phyloP scores from a whole-genome alignment of 805 yeast species.

The Martiniozyma abietophila region DNA sequence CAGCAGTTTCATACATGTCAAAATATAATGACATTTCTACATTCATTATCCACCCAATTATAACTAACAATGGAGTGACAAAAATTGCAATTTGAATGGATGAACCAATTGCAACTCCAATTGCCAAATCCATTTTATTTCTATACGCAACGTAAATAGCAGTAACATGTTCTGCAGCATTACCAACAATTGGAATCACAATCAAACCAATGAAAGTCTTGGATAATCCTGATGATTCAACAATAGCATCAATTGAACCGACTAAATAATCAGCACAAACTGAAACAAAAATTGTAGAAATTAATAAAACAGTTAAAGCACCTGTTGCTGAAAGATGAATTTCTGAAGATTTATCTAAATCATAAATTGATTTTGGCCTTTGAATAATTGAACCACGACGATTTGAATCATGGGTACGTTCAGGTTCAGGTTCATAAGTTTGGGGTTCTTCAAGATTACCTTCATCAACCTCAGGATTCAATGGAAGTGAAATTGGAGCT shows the following conservation, averaged over 20 bases:
- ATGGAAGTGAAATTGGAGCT: no score
- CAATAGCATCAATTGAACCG: slow-evolving; percentile 86
- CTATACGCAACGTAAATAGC: slow-evolving; percentile 92
- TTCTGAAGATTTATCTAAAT: slow-evolving; percentile 17
- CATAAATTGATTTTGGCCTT: slow-evolving; percentile 24
- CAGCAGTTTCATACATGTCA: slow-evolving; percentile 89
- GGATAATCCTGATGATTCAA: slow-evolving; percentile 73
- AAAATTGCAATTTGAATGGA: slow-evolving; percentile 92
- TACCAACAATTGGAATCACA: slow-evolving; percentile 93
- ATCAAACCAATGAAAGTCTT: slow-evolving; percentile 93
- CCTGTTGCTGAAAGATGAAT: slow-evolving; percentile 43
- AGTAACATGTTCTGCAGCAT: slow-evolving; percentile 98
- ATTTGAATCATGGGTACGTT: background rate
- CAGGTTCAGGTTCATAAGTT: slow-evolving; percentile 11
- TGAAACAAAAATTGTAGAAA: slow-evolving; percentile 73
- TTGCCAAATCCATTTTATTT: slow-evolving; percentile 94
- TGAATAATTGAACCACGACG: slow-evolving; percentile 21
- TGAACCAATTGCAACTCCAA: slow-evolving; percentile 95
- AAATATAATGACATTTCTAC: slow-evolving; percentile 91
- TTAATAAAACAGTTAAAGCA: slow-evolving; percentile 45
- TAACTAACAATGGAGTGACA: slow-evolving; percentile 91
- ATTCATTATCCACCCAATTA: slow-evolving; percentile 86
- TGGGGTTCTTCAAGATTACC: slow-evolving; percentile 14
- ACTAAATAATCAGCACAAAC: slow-evolving; percentile 90
- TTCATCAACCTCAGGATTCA: slow-evolving; percentile 25